Conservation (phyloP, 2,329 filamentous ascomycete genomes). For the Fusarium papillatum region DNA sequence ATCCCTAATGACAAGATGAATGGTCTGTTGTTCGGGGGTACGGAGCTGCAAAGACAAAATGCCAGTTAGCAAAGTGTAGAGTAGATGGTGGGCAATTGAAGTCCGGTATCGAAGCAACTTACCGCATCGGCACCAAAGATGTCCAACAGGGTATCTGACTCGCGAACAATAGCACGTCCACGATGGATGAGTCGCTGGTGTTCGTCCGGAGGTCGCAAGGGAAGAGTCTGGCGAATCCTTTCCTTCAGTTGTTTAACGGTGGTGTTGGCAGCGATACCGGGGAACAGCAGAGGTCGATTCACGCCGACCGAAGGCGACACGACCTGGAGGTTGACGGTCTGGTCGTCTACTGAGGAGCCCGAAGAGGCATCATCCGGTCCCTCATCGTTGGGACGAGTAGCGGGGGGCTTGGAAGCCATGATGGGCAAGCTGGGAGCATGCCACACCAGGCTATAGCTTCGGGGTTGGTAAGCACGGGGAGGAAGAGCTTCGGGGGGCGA, state of each 20-base stretch:
- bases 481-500: slow-evolving; percentile 18
- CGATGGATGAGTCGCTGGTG: slow-evolving; percentile 72
- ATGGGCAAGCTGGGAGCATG: slow-evolving; percentile 44
- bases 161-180: slow-evolving; percentile 67
- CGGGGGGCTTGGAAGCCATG: slow-evolving; percentile 56
- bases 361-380: slow-evolving; percentile 11
- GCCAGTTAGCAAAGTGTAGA: slow-evolving; percentile 38
- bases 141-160: slow-evolving; percentile 68
- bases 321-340: slow-evolving; percentile 68
- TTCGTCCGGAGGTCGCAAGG: slow-evolving; percentile 64
- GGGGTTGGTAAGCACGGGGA: slow-evolving; percentile 19
- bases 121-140: slow-evolving; percentile 70
- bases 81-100: slow-evolving; percentile 2
- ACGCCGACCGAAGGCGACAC: slow-evolving; percentile 71
- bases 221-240: slow-evolving; percentile 66
- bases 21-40: slow-evolving; percentile 61
- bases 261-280: slow-evolving; percentile 61
- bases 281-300: slow-evolving; percentile 63
- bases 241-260: slow-evolving; percentile 71
- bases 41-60: slow-evolving; percentile 52
- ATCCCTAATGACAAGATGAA: slow-evolving; percentile 67
- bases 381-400: slow-evolving; percentile 42
- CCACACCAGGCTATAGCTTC: slow-evolving; percentile 35
- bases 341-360: slow-evolving; percentile 46
- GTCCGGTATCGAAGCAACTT: slow-evolving; percentile 24